A percentile compares a stretch with the other conserved stretches of the same genome.
Conservation (phyloP, 2,329 filamentous ascomycete species). For the Colletotrichum australisinense region DNA sequence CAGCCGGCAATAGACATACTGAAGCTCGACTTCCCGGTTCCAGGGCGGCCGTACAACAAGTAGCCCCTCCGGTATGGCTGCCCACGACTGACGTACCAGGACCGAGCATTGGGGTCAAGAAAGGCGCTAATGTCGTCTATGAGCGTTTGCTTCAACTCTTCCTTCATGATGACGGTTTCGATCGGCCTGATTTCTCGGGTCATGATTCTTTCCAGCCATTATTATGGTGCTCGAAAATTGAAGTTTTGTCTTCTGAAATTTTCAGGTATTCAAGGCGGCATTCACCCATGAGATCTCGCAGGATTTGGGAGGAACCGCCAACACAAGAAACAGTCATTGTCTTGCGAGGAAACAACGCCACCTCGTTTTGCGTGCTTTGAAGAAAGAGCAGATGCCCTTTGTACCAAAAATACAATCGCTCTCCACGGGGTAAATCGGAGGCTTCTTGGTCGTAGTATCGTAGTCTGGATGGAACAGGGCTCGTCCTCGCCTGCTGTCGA, state of each 20-base stretch:
- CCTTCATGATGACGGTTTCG: background rate
- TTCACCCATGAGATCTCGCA: conserved; percentile 45
- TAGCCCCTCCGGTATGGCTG: conserved; percentile 48
- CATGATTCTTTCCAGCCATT: conserved; percentile 14
- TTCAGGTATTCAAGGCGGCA: conserved; percentile 44
- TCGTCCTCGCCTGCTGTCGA: background rate
- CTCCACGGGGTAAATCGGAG: background rate
- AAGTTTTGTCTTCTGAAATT: conserved; percentile 42
- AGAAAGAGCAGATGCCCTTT: background rate
- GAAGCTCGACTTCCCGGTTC: conserved; percentile 53
- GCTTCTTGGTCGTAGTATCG: background rate
- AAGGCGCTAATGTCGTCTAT: conserved; percentile 40
- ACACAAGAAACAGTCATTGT: conserved; percentile 38
- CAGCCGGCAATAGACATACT: conserved; percentile 48
- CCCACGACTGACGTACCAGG: conserved; percentile 45
- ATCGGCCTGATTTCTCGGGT: background rate
- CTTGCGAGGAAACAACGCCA: background rate
- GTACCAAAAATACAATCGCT: background rate
- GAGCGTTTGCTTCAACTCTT: background rate
- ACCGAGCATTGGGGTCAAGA: conserved; percentile 43
- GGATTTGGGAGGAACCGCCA: conserved; percentile 35
- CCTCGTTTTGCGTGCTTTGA: background rate
- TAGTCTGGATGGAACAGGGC: background rate
- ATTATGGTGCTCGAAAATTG: conserved; percentile 43
- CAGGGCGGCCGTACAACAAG: conserved; percentile 52